Evolutionary conservation across 176 grass and related monocot species (phyloP), one percentile per base, ranked within the genome.

Genomic region (Eleusine coracana): DNA sequence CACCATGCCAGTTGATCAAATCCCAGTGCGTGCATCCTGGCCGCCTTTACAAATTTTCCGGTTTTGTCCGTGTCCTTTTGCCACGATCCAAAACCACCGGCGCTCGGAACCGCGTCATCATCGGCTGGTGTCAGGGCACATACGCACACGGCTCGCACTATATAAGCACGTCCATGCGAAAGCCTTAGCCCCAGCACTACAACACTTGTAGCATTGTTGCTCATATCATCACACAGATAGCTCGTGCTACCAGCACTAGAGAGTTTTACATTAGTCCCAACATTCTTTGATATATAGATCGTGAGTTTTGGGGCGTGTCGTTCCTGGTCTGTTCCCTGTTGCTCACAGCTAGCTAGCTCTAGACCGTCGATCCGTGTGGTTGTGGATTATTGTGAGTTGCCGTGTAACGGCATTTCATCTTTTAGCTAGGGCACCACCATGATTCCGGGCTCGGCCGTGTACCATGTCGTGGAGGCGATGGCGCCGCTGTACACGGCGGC

Each of bases 401-500:
- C 60, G 60, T 63, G 60, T 10, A 29, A 3, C 10, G 60, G 23
- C 60, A 63, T 63, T 63, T 3, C 25, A 63, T 28, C 60, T 14
- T 10, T 12, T 14, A 11, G 10, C 5, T 29, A 83, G 76, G 76
- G 60, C 66, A n/a, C 15, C 2, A 21, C 20, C 10, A 90, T 89
- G 87, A 85, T 90, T 13, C 70, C 84, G 12, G 68, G 84, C 0
- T 78, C 79, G 49, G 79, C 84, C 6, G 88, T 90, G 84, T 86
- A 90, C 88, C 83, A 86, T 14, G 92, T 94, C 2, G 90, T 80
- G 67, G 87, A 94, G 84, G 95, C 95, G 76, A 94, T 94, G 95
- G 92, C 7, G 77, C 95, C 95, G 37, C 79, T 97, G 73, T 97
- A 97, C 92, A 89, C 87, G 31, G 88, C 92, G 42, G 91, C 89